Evolutionary conservation across 371 early-diverging fungal genomes (phyloP), one percentile per base, ranked within the genome.

Genomic region (Mucor plumbeus): DNA sequence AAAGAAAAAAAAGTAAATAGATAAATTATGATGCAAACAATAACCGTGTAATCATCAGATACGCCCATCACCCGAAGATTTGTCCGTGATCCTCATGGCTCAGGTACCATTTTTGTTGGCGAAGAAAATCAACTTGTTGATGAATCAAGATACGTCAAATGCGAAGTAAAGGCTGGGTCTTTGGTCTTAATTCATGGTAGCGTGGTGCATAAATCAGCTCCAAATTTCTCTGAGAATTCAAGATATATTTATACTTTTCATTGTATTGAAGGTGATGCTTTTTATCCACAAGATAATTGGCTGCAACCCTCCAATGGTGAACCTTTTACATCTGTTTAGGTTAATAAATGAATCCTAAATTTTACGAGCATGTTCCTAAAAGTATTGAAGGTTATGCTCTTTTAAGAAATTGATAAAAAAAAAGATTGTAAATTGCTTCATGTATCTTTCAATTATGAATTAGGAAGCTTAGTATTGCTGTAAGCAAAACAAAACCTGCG

Each of bases 181-280:
- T 74, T 96, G 39, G 96, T 96, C 10, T 79, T 97, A 41, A 94
- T 97, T 57, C 96, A 97, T 68, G 98, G 98, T 6, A 88, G 90
- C 14, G 92, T 95, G 6, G 71, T 94, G 50, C 97, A 96, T 74
- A 89, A 92, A 70, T 94, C 94, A 0, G 87, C 85, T 13, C 90
- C 89, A 57, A 97, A 97, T 75, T 64, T 65, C 26, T 94, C 94
- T n/a, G 68, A 74, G 48, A 84, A 90, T 65, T 90, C 92, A 15
- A 88, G 98, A 8, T 94, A 86, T 74, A 94, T 94, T 44, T 97
- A 97, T 77, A 97, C 98, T 0, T 97, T 97, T 82, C 98, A 97
- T 70, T 82, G 89, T 40, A 91, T 97, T 68, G 98, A 97, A 53
- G 94, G 94, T 3, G 67, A 79, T 7, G 83, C 82, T 19, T 58